Percentiles rank a stretch among this genome's conserved stretches.
Evolutionary conservation across 805 yeast genomes (phyloP).

Genomic region (Wickerhamiella galacta): DNA sequence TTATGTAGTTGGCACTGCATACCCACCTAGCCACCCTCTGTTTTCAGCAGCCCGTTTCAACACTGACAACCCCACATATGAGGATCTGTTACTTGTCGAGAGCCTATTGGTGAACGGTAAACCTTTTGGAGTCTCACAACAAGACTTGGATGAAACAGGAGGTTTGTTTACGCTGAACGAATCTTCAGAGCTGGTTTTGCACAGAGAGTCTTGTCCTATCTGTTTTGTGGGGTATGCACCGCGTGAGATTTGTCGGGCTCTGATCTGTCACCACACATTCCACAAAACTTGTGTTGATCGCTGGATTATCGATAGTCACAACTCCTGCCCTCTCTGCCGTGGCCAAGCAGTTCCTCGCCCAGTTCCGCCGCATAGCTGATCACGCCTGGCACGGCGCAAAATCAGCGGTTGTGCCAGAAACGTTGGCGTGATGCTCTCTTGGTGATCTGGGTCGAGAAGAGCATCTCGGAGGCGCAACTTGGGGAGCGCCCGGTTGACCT

Average conservation of each 20-base stretch:
- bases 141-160: constrained; percentile 27
- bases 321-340: constrained; percentile 46
- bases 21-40: constrained; percentile 32
- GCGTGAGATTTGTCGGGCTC: constrained; percentile 31
- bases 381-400: too few relatives aligned
- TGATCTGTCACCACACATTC: constrained; percentile 35
- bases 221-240: constrained; percentile 34
- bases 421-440: constrained; percentile 21
- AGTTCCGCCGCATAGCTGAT: too few relatives aligned
- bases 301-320: constrained; percentile 37
- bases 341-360: too few relatives aligned
- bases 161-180: constrained; percentile 20
- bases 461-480: constrained; percentile 13
- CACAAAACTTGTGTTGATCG: constrained; percentile 42
- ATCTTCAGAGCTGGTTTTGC: constrained; percentile 6
- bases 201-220: constrained; percentile 21
- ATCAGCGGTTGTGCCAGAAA: constrained; percentile 40
- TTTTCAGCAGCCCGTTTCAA: constrained; percentile 31
- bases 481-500: constrained; percentile 28
- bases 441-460: constrained; percentile 8
- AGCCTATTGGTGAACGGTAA: constrained; percentile 32
- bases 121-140: constrained; percentile 28
- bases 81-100: constrained; percentile 32
- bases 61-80: constrained; percentile 35
- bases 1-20: constrained; percentile 42